phyloP scores from a whole-genome alignment of 805 yeast genomes.

The Starmerella kuoi region DNA sequence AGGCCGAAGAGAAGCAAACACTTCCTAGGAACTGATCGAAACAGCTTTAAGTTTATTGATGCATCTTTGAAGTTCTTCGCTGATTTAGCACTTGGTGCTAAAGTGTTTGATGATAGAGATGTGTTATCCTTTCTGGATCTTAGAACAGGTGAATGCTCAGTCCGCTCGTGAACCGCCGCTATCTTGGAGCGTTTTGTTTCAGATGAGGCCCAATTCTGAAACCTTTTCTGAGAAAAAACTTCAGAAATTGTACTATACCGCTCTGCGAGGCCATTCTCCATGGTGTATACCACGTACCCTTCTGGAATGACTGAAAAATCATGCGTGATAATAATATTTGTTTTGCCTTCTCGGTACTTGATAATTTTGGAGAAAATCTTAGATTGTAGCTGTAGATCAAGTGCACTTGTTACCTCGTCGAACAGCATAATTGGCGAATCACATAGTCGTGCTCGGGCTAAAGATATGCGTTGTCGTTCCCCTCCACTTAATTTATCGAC shows the following conservation, averaged over 20 bases:
- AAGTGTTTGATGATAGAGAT: not conserved
- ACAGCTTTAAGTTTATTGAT: not conserved
- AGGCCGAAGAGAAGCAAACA: slow-evolving; percentile 38
- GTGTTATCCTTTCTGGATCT: not conserved
- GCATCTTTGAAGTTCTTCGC: not conserved
- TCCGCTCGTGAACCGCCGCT: not conserved
- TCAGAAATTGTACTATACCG: not conserved
- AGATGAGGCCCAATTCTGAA: not conserved
- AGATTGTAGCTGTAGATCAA: slow-evolving; percentile 45
- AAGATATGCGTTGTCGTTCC: slow-evolving; percentile 68
- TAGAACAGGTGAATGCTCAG: not conserved
- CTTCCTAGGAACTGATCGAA: slow-evolving; percentile 17
- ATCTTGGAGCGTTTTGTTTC: not conserved
- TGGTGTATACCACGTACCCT: slow-evolving; percentile 45
- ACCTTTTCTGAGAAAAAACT: not conserved
- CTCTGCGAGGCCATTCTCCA: slow-evolving; percentile 46
- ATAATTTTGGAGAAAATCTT: slow-evolving; percentile 41
- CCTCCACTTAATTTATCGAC: slow-evolving; percentile 63
- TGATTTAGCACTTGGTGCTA: not conserved
- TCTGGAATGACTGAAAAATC: slow-evolving; percentile 45
- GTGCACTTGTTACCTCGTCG: slow-evolving; percentile 79
- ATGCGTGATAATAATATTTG: slow-evolving; percentile 77
- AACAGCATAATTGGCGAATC: slow-evolving; percentile 64
- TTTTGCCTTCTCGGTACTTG: slow-evolving; percentile 49
- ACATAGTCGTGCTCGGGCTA: slow-evolving; percentile 70